Conservation (phyloP, 108 stramenopile genomes). For the Cyclotella baltica region DNA sequence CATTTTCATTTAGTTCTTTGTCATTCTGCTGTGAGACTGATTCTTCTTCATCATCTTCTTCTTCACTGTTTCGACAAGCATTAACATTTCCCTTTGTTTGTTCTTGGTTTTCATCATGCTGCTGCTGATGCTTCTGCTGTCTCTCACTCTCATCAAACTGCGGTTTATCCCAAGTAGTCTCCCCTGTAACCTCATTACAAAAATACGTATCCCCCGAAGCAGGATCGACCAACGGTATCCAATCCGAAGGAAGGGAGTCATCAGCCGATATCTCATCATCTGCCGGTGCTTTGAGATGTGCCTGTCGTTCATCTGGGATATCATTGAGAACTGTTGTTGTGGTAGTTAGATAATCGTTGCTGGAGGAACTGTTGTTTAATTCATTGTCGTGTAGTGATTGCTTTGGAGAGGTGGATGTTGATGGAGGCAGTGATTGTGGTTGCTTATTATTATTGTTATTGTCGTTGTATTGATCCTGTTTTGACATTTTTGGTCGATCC, state of each 20-base stretch:
- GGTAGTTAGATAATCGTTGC: constrained; percentile 3
- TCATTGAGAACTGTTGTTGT: constrained; percentile 3
- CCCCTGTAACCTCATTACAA: constrained; percentile 52
- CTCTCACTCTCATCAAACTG: background rate
- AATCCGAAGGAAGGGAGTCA: constrained; percentile 43
- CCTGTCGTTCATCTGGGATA: background rate
- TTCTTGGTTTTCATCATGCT: no score
- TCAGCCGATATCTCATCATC: background rate
- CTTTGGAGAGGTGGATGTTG: no score
- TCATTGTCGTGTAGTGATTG: no score
- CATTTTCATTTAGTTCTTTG: background rate
- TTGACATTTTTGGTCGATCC: constrained; percentile 3
- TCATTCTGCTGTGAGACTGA: background rate
- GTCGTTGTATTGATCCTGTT: background rate
- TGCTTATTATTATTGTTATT: background rate
- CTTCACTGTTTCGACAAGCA: no score
- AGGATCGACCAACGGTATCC: constrained; percentile 54
- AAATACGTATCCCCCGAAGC: constrained; percentile 57
- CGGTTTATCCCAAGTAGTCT: constrained; percentile 49
- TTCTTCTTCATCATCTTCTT: background rate
- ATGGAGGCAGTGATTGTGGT: background rate
- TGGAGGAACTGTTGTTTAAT: no score
- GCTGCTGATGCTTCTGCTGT: background rate
- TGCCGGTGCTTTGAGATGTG: background rate
- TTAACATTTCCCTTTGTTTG: no score